These are phyloP conservation scores for Pseudogymnoascus sp. DNA, from an alignment of 2,329 filamentous ascomycete genomes.

Conservation along the genomic window DNA sequence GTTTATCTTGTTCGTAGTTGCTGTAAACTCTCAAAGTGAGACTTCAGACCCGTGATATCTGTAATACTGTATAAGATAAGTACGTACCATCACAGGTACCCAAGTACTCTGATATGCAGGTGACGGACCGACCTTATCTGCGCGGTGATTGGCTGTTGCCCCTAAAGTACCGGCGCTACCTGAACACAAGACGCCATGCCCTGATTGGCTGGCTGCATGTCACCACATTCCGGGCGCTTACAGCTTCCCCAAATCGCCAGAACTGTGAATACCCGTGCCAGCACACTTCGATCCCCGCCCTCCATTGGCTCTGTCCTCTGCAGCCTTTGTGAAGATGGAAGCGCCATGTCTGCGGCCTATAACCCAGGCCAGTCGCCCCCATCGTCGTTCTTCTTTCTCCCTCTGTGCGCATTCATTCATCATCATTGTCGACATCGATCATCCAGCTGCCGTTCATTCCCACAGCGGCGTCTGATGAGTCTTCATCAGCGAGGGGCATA, in stretches of 20 bases:
- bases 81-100: neutral
- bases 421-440: neutral
- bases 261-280: conserved; percentile 5
- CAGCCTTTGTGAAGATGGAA: conserved; percentile 3
- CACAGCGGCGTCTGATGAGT: conserved; percentile 5
- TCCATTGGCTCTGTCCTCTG: neutral
- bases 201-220: conserved; percentile 1
- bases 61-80: neutral
- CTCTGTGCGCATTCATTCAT: neutral
- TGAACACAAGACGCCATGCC: neutral
- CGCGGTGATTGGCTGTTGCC: neutral
- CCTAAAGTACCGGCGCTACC: neutral
- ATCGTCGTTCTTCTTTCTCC: neutral
- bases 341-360: neutral
- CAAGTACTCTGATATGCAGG: neutral
- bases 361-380: neutral
- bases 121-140: neutral
- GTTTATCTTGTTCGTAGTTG: neutral
- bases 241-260: neutral
- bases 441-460: neutral
- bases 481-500: neutral
- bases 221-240: conserved; percentile 7
- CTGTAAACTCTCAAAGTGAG: neutral
- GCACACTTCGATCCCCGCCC: neutral
- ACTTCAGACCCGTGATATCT: neutral